These are phyloP conservation scores for Suillus americanus DNA, from an alignment of 768 basidiomycete genomes.

Conservation along the genomic window DNA sequence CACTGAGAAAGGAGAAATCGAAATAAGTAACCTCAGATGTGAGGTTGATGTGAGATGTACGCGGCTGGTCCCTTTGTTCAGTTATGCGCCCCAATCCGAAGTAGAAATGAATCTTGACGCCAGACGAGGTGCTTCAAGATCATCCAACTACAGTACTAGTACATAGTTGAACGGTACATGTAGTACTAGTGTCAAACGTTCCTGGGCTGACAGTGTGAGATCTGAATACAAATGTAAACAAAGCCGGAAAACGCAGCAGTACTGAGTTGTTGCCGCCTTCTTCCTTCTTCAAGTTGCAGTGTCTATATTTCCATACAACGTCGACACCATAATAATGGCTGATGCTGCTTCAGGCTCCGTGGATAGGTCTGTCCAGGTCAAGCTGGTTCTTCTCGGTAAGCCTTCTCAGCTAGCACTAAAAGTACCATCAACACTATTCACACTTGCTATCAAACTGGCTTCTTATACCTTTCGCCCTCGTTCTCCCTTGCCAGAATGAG, in stretches of 20 bases:
- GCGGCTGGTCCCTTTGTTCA: background rate
- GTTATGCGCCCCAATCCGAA: background rate
- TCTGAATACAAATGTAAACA: slow-evolving; percentile 25
- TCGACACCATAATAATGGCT: slow-evolving; percentile 50
- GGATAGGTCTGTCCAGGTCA: slow-evolving; percentile 96
- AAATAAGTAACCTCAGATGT: background rate
- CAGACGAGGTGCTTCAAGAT: background rate
- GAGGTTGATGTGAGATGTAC: background rate
- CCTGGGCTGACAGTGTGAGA: slow-evolving; percentile 6
- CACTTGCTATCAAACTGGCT: slow-evolving; percentile 1
- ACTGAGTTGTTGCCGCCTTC: background rate
- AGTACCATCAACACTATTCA: background rate
- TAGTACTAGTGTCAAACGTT: slow-evolving; percentile 3
- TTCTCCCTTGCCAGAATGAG: background rate
- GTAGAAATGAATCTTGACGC: background rate
- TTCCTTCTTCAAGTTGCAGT: background rate
- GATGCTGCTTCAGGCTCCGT: slow-evolving; percentile 71
- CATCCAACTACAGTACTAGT: background rate
- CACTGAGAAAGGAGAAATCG: background rate
- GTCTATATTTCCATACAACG: slow-evolving; percentile 11
- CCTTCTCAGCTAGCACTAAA: slow-evolving; percentile 6
- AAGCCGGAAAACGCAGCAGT: slow-evolving; percentile 10
- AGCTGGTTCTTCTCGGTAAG: slow-evolving; percentile 93
- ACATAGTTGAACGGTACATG: slow-evolving; percentile 8
- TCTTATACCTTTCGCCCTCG: background rate